phyloP scores from a whole-genome alignment of 1,284 basidiomycete genomes.

The Microbotryomycetes sp. region DNA sequence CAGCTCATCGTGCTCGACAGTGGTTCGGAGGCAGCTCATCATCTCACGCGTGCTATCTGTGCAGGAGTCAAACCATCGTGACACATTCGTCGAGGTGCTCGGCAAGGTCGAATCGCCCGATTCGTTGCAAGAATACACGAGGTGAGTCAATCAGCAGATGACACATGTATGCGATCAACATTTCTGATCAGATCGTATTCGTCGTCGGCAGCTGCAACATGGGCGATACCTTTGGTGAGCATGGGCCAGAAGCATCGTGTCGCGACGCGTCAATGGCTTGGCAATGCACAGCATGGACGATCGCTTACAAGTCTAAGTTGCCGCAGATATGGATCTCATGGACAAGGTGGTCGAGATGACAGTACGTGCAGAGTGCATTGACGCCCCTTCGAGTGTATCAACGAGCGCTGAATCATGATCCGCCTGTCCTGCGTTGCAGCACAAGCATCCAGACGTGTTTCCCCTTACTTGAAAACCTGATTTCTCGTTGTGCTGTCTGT shows the following conservation, averaged over 20 bases:
- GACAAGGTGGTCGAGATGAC: constrained; percentile 55
- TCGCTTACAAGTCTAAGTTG: constrained; percentile 5
- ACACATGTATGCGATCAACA: not conserved
- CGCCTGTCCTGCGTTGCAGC: not conserved
- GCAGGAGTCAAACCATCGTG: constrained; percentile 51
- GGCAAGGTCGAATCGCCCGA: constrained; percentile 56
- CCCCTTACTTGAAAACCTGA: constrained; percentile 1
- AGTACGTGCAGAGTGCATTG: too few relatives aligned
- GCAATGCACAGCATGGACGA: not conserved
- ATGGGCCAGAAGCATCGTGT: not conserved
- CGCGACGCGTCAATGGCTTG: not conserved
- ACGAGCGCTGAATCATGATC: too few relatives aligned
- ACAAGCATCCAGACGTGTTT: constrained; percentile 23
- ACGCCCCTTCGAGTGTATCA: too few relatives aligned
- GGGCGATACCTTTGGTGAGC: constrained; percentile 61
- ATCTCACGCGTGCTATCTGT: not conserved
- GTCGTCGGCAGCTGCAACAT: constrained; percentile 49
- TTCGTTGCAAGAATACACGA: constrained; percentile 57
- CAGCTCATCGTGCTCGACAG: too few relatives aligned
- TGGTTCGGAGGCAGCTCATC: constrained; percentile 18
- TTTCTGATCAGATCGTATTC: not conserved
- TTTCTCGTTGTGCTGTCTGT: too few relatives aligned
- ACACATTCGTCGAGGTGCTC: constrained; percentile 65
- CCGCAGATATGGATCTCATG: constrained; percentile 58
- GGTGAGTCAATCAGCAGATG: constrained; percentile 7